Evolutionary conservation across 1,284 basidiomycete genomes (phyloP).

Genomic region (Grifola frondosa): DNA sequence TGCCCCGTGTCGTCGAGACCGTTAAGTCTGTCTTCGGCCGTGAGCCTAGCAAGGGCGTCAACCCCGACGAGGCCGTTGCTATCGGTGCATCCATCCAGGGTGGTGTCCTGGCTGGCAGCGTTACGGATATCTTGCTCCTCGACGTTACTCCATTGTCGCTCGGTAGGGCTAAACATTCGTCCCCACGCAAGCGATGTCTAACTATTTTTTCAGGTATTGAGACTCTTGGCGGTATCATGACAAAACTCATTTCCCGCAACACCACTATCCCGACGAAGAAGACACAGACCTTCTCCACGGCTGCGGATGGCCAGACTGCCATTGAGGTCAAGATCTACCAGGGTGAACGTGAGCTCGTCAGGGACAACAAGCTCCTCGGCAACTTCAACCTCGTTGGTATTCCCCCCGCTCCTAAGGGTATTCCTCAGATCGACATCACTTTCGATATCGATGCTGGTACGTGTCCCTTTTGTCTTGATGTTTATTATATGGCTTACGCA

Average conservation of each 20-base stretch:
- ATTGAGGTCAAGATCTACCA: slow-evolving; percentile 99
- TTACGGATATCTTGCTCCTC: slow-evolving; percentile 94
- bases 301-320: slow-evolving; percentile 93
- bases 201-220: slow-evolving; percentile 63
- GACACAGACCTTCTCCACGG: slow-evolving; percentile 98
- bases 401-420: slow-evolving; percentile 96
- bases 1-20: slow-evolving; percentile 93
- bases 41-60: slow-evolving; percentile 97
- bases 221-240: slow-evolving; percentile 99
- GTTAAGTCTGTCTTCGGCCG: slow-evolving; percentile 93
- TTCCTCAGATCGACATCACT: slow-evolving; percentile 98
- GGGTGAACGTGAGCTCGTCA: slow-evolving; percentile 96
- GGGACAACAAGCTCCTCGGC: slow-evolving; percentile 99
- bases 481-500: slow-evolving; percentile 5
- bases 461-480: slow-evolving; percentile 20
- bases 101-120: slow-evolving; percentile 94
- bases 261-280: slow-evolving; percentile 99
- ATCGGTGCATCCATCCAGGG: slow-evolving; percentile 98
- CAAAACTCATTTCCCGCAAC: slow-evolving; percentile 92
- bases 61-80: slow-evolving; percentile 94
- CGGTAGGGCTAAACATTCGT: slow-evolving; percentile 61
- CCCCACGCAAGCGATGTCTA: neutral
- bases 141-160: slow-evolving; percentile 95
- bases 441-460: slow-evolving; percentile 97
- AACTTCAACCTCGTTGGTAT: slow-evolving; percentile 99